Evolutionary conservation across 2,329 filamentous ascomycete species (phyloP), one percentile per base, ranked within the genome.

Genomic region (Calonectria honghensis): DNA sequence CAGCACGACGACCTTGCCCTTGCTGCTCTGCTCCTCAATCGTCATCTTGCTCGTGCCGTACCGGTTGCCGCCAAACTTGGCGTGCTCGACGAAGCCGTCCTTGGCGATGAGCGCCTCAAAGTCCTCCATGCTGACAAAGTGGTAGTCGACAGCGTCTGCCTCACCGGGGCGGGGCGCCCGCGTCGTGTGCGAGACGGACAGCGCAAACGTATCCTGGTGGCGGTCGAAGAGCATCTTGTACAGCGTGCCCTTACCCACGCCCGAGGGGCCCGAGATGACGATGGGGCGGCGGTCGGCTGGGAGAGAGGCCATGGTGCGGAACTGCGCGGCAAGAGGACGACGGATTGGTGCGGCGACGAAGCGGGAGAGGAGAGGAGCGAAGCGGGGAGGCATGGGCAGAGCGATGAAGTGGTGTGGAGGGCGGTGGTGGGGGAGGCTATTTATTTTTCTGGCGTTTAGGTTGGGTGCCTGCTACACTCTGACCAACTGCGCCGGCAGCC

Each of bases 11-110:
- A 95, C 91, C 81, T 90, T 90, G 24, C 93, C 93, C 86, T 93
- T 91, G 77, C 91, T 90, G 4, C 90, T 91, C 84, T 96, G 92
- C 81, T 95, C 91, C 84, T 93, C 90, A 77, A 98, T 95, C 20
- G 95, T 95, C 84, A 90, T 89, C 82, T 95, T 92, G 83, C 92
- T 95, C 6, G 96, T 98, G 73, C 96, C 96, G 86, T 98, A 98
- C 81, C 91, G 88, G 86, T 98, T 98, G 72, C 92, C 93, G 63
- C 95, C 93, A 84, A 98, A 98, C 83, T 94, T 88, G 57, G 96
- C 96, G 87, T 94, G 85, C 89, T 98, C 96, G 76, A 98, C 93
- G 84, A 98, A 98, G 9, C 92, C 94, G 72, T 91, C 89, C 75
- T 91, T 85, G 24, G 85, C 88, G 67, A 95, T 91, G 76, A 97